Percentiles rank a stretch among this genome's conserved stretches.
phyloP scores from a whole-genome alignment of 305 asterid genomes.

The Rubia balearica region DNA sequence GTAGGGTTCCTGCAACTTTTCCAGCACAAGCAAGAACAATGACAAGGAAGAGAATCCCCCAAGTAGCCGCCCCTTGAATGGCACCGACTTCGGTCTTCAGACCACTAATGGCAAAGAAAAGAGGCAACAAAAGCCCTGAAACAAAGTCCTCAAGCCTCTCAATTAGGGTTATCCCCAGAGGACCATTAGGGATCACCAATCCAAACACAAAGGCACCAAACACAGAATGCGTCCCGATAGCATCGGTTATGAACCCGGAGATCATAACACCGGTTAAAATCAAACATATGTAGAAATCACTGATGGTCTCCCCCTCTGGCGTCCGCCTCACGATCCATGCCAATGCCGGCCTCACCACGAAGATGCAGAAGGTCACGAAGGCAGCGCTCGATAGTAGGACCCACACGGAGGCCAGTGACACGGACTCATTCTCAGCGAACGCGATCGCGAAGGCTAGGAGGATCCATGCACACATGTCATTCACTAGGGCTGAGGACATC shows the following conservation, averaged over 20 bases:
- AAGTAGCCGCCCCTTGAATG: slow-evolving; percentile 43
- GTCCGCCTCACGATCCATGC: slow-evolving; percentile 41
- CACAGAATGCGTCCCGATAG: slow-evolving; percentile 79
- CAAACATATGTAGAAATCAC: slow-evolving; percentile 58
- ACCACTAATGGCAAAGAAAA: slow-evolving; percentile 81
- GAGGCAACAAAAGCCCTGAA: slow-evolving; percentile 67
- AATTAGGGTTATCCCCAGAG: slow-evolving; percentile 61
- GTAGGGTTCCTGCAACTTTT: slow-evolving; percentile 65
- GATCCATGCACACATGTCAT: slow-evolving; percentile 83
- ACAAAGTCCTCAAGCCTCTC: slow-evolving; percentile 81
- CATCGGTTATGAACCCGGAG: slow-evolving; percentile 73
- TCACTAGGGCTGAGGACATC: slow-evolving; percentile 72
- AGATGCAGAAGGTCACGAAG: slow-evolving; percentile 49
- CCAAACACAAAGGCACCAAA: slow-evolving; percentile 89
- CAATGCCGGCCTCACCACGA: slow-evolving; percentile 43
- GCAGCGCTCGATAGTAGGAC: slow-evolving; percentile 52
- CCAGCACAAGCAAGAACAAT: slow-evolving; percentile 74
- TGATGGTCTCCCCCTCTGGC: slow-evolving; percentile 69
- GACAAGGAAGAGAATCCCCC: slow-evolving; percentile 46
- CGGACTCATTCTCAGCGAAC: slow-evolving; percentile 54
- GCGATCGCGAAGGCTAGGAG: slow-evolving; percentile 69
- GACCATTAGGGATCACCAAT: slow-evolving; percentile 66
- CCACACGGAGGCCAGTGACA: slow-evolving; percentile 58
- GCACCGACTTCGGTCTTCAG: slow-evolving; percentile 53
- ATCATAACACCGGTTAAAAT: slow-evolving; percentile 81